These are phyloP conservation scores for Xylariaceae sp. DNA, from an alignment of 2,329 filamentous ascomycete genomes.

Conservation along the genomic window DNA sequence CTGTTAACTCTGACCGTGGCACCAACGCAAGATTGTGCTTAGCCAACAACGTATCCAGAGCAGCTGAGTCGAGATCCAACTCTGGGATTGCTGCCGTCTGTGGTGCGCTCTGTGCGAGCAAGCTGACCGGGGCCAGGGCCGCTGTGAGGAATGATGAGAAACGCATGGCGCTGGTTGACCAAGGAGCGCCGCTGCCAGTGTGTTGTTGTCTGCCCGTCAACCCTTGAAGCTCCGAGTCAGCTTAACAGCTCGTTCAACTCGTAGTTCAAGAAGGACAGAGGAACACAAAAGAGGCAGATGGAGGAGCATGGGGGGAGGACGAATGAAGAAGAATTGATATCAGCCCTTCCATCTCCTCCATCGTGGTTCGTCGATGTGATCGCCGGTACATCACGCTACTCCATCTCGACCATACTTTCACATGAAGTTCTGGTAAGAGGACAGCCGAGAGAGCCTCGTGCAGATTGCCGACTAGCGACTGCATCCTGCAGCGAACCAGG, in stretches of 20 bases:
- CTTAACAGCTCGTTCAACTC: constrained; percentile 10
- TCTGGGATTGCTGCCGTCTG: constrained; percentile 29
- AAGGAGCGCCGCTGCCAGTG: constrained; percentile 9
- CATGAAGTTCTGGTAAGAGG: constrained; percentile 6
- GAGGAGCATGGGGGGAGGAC: constrained; percentile 1
- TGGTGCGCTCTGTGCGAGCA: constrained; percentile 27
- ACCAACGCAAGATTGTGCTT: constrained; percentile 43
- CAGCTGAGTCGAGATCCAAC: constrained; percentile 24
- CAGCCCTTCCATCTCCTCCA: constrained; percentile 1
- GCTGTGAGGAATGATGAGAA: constrained; percentile 34
- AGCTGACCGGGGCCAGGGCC: constrained; percentile 32
- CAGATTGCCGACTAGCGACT: constrained; percentile 10
- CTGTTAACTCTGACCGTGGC: constrained; percentile 43
- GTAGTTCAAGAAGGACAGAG: constrained; percentile 15
- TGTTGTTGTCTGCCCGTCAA: constrained; percentile 16
- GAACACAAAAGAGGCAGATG: constrained; percentile 4
- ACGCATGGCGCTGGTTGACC: constrained; percentile 31
- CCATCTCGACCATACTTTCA: constrained; percentile 4
- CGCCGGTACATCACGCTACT: constrained; percentile 5
- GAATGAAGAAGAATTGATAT: constrained; percentile 1
- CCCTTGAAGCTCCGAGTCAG: constrained; percentile 17
- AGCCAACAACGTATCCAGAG: constrained; percentile 37
- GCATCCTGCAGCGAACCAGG: neutral
- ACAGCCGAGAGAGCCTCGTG: neutral
- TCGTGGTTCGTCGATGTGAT: constrained; percentile 10